A percentile compares a stretch with the other conserved stretches of the same genome.
These are phyloP conservation scores for Stagonosporopsis rhizophila DNA, from an alignment of 2,329 filamentous ascomycete genomes.

Conservation along the genomic window DNA sequence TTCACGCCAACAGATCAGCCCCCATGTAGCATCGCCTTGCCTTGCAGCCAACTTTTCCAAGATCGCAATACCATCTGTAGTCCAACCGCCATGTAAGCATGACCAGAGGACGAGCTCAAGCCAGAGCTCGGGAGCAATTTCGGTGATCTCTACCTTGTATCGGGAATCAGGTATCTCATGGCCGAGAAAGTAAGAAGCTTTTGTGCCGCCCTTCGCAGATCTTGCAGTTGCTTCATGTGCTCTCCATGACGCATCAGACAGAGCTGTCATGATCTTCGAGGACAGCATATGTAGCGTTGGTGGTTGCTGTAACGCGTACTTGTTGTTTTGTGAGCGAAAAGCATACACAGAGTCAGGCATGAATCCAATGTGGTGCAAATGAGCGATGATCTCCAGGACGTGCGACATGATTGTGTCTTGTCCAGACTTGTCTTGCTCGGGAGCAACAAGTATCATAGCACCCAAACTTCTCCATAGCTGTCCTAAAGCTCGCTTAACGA, in stretches of 20 bases:
- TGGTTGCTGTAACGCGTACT: slow-evolving; percentile 53
- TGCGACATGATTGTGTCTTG: slow-evolving; percentile 49
- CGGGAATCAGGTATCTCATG: slow-evolving; percentile 55
- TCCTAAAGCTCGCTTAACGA: slow-evolving; percentile 51
- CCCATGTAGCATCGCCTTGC: slow-evolving; percentile 34
- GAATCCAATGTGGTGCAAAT: slow-evolving; percentile 56
- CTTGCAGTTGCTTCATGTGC: slow-evolving; percentile 52
- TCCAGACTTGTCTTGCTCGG: slow-evolving; percentile 26
- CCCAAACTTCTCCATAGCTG: slow-evolving; percentile 57
- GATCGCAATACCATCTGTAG: slow-evolving; percentile 52
- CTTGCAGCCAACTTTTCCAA: slow-evolving; percentile 40
- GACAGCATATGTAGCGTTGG: slow-evolving; percentile 57
- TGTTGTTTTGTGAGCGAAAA: slow-evolving; percentile 44
- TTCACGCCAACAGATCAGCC: slow-evolving; percentile 53
- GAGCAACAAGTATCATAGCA: slow-evolving; percentile 52
- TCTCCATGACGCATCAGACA: slow-evolving; percentile 60
- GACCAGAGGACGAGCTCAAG: slow-evolving; percentile 61
- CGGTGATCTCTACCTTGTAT: slow-evolving; percentile 51
- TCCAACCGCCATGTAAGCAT: slow-evolving; percentile 58
- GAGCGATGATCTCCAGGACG: slow-evolving; percentile 57
- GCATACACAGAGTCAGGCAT: slow-evolving; percentile 57
- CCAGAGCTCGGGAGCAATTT: slow-evolving; percentile 57
- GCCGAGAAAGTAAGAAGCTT: slow-evolving; percentile 50
- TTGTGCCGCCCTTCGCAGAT: slow-evolving; percentile 36
- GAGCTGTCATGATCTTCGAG: slow-evolving; percentile 56